phyloP scores from a whole-genome alignment of 495 filamentous ascomycete genomes.

The Neurospora cerealis region DNA sequence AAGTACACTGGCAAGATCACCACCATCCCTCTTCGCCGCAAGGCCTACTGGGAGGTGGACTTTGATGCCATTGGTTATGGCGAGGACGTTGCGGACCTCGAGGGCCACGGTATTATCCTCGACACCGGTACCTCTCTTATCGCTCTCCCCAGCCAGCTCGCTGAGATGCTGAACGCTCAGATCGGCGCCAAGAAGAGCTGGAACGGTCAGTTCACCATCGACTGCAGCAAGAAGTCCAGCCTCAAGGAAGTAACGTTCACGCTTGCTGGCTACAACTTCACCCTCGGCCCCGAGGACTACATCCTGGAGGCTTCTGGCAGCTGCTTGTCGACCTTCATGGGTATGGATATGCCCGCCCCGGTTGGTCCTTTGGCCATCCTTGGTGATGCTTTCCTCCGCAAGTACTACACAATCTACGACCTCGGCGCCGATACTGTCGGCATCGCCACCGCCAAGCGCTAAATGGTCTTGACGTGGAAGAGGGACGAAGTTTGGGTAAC shows the following conservation, averaged over 20 bases:
- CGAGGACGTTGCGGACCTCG: constrained; percentile 70
- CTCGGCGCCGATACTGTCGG: constrained; percentile 75
- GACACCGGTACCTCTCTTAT: constrained; percentile 99
- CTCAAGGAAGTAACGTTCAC: constrained; percentile 87
- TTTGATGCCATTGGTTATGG: constrained; percentile 87
- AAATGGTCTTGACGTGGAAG: neutral
- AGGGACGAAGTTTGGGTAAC: neutral
- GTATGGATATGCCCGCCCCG: constrained; percentile 91
- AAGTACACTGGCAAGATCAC: constrained; percentile 87
- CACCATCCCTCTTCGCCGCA: constrained; percentile 87
- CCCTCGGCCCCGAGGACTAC: constrained; percentile 83
- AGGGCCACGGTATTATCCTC: constrained; percentile 92
- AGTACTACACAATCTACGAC: constrained; percentile 96
- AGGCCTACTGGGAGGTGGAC: constrained; percentile 99
- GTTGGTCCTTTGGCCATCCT: constrained; percentile 91
- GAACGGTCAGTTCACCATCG: constrained; percentile 90
- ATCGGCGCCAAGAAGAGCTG: constrained; percentile 96
- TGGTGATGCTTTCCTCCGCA: constrained; percentile 94
- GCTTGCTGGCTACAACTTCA: constrained; percentile 80
- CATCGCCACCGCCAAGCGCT: constrained; percentile 68
- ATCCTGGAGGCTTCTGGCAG: constrained; percentile 90
- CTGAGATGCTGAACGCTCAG: constrained; percentile 94
- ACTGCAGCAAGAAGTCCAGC: constrained; percentile 71
- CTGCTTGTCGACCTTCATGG: constrained; percentile 96
- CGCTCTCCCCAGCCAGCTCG: constrained; percentile 82